Evolutionary conservation across 352 stramenopile species (phyloP), one percentile per base, ranked within the genome.

Genomic region (Phytophthora foliorum): DNA sequence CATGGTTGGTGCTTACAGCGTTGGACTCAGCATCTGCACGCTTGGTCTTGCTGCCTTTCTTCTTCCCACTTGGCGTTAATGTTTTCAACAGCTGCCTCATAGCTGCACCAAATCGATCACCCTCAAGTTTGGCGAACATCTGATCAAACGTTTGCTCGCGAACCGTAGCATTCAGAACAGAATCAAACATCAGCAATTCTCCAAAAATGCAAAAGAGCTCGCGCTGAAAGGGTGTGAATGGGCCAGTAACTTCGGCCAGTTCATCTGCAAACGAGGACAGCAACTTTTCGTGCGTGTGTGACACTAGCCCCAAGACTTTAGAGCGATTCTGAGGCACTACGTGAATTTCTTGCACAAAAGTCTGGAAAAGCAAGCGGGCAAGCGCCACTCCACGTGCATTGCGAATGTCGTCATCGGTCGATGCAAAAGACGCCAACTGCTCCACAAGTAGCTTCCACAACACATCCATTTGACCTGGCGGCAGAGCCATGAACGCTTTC

Each of bases 271-370:
- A 57, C n/a, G 79, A 67, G 19, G 66, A 72, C 2, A 92, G 61
- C 5, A 96, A 61, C 25, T 72, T 74, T 2, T 92, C 71, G 27
- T 92, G 74, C 10, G 86, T 92, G 38, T 80, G 63, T 1, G 45
- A 63, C 8, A 91, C 75, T 32, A 93, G 71, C 3, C 67, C 55
- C 19, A 80, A 54, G 8, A 96, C 67, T 60, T 91, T 93, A 1
- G 51, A 63, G 21, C 85, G 88, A 54, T 90, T 93, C 61, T 93
- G 78, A 34, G 86, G 83, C 24, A 83, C 88, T 54, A 94, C 88
- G 48, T 95, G 84, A 53, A 96, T 77, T 69, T 96, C 88, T 57
- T 95, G 84, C 1, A 92, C 53, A 27, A 94, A 96, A 19, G 81
- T 72, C 48, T 86, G 82, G 60, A 94, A 91, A 6, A 95, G 52